phyloP scores from a whole-genome alignment of 768 basidiomycete species.

The Stropharia rugosoannulata region DNA sequence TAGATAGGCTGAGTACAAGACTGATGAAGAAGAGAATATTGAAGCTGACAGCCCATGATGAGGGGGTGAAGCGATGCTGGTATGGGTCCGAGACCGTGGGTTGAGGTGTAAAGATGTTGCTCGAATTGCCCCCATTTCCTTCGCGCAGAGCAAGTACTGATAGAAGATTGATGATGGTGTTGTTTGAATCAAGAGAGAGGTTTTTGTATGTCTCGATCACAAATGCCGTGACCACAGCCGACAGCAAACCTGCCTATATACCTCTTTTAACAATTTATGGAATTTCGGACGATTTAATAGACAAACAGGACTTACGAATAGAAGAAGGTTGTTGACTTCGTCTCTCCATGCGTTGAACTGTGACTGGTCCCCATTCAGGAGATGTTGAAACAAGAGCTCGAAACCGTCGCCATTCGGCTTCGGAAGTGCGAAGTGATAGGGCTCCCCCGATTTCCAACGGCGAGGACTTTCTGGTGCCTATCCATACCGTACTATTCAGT shows the following conservation, averaged over 20 bases:
- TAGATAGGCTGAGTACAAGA: constrained; percentile 17
- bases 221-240: constrained; percentile 19
- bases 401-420: not conserved
- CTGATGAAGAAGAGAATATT: constrained; percentile 13
- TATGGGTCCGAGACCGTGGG: not conserved
- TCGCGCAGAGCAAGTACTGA: not conserved
- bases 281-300: not conserved
- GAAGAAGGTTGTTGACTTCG: constrained; percentile 17
- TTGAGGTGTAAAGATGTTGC: not conserved
- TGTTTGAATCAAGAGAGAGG: constrained; percentile 11
- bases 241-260: constrained; percentile 19
- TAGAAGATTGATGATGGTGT: not conserved
- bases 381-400: not conserved
- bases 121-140: not conserved
- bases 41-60: not conserved
- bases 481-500: too few species aligned
- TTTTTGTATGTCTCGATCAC: constrained; percentile 16
- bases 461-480: too few species aligned
- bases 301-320: constrained; percentile 13
- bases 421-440: not conserved
- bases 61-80: not conserved
- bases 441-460: constrained; percentile 3
- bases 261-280: not conserved
- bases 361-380: not conserved
- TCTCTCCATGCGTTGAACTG: constrained; percentile 14